Percentiles rank a stretch among this genome's conserved stretches.
phyloP scores from a whole-genome alignment of 2,329 filamentous ascomycete genomes.

The Exophiala mesophila region DNA sequence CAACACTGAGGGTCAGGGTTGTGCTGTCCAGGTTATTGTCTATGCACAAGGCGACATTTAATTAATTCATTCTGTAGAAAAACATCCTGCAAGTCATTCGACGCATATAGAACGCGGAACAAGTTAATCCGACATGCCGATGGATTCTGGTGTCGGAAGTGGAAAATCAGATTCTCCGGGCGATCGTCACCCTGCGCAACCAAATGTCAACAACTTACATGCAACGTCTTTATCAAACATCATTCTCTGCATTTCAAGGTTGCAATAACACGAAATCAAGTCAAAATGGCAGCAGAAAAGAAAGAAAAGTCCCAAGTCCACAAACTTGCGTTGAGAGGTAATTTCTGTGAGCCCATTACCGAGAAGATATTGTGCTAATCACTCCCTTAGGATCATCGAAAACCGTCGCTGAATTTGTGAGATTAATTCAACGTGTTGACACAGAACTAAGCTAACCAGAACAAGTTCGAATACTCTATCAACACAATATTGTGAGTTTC shows the following conservation, averaged over 20 bases:
- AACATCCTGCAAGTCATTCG: too few relatives aligned
- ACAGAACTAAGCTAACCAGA: conserved; percentile 15
- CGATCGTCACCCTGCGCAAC: neutral
- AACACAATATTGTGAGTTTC: conserved; percentile 79
- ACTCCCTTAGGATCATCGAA: conserved; percentile 62
- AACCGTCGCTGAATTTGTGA: conserved; percentile 89
- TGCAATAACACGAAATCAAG: too few relatives aligned
- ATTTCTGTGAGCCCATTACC: too few relatives aligned
- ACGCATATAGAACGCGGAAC: too few relatives aligned
- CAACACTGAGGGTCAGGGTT: neutral
- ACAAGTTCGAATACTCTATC: conserved; percentile 88
- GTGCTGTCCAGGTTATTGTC: neutral
- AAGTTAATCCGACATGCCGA: conserved; percentile 3
- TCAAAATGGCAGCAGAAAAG: conserved; percentile 32
- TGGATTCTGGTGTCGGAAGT: too few relatives aligned
- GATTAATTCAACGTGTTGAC: too few relatives aligned
- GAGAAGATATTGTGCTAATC: conserved; percentile 11
- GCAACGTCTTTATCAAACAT: too few relatives aligned
- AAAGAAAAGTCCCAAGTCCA: conserved; percentile 81
- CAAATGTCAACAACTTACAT: conserved; percentile 4
- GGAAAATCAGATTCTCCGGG: too few relatives aligned
- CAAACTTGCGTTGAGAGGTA: conserved; percentile 70
- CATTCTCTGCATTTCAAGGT: too few relatives aligned
- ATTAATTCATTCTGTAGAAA: too few relatives aligned
- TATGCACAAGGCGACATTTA: too few relatives aligned